These are phyloP conservation scores for Rhynchospora pubera DNA, from an alignment of 176 grass and related monocot species.

Conservation along the genomic window DNA sequence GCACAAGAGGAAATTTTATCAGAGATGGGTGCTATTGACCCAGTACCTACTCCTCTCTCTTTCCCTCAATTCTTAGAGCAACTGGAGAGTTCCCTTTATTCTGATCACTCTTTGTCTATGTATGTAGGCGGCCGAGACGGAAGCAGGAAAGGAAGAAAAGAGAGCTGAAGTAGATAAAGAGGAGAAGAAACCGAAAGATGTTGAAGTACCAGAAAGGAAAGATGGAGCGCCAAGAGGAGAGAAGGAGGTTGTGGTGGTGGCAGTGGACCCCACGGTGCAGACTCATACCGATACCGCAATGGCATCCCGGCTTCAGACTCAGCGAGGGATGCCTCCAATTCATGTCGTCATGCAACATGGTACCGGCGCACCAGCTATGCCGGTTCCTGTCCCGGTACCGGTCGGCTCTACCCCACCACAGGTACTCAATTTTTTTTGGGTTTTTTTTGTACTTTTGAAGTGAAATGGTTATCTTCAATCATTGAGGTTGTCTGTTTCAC, in stretches of 20 bases:
- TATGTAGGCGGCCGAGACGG: conserved; percentile 17
- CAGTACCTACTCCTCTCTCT: conserved; percentile 34
- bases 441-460: background rate
- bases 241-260: conserved; percentile 33
- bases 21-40: conserved; percentile 25
- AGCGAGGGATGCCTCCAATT: conserved; percentile 49
- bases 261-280: conserved; percentile 15
- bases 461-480: conserved; percentile 4
- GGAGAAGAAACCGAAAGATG: background rate
- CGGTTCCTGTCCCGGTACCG: conserved; percentile 30
- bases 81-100: background rate
- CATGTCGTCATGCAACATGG: conserved; percentile 56
- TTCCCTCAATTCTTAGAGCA: conserved; percentile 5
- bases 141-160: conserved; percentile 26
- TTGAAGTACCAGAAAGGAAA: background rate
- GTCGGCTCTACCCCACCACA: conserved; percentile 31
- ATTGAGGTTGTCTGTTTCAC: background rate
- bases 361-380: conserved; percentile 33
- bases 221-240: background rate
- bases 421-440: conserved; percentile 18
- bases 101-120: background rate
- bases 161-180: background rate
- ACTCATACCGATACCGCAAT: background rate
- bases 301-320: conserved; percentile 55
- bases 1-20: background rate